Evolutionary conservation across 2,329 filamentous ascomycete species (phyloP).

Genomic region (Cladosporium cucumerinum): DNA sequence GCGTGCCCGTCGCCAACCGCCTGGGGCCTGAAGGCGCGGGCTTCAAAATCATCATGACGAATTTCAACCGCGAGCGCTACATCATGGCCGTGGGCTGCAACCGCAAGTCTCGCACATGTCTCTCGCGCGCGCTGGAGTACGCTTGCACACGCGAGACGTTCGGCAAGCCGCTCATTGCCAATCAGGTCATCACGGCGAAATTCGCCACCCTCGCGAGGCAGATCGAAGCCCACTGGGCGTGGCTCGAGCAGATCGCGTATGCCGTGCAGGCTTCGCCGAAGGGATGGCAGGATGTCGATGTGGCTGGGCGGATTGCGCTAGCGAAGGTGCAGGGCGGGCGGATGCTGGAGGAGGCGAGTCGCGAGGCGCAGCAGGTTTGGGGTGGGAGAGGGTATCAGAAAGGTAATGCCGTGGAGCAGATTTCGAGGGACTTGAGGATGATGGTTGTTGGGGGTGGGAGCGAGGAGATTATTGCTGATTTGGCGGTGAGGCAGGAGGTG

Average conservation of each 20-base stretch:
- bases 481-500: conserved; percentile 35
- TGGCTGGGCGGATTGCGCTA: conserved; percentile 52
- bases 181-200: conserved; percentile 35
- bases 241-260: conserved; percentile 33
- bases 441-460: conserved; percentile 38
- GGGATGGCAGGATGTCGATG: conserved; percentile 36
- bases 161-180: conserved; percentile 33
- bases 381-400: conserved; percentile 53
- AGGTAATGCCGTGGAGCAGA: conserved; percentile 51
- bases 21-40: conserved; percentile 55
- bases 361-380: conserved; percentile 56
- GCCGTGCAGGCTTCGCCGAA: conserved; percentile 29
- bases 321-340: conserved; percentile 53
- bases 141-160: conserved; percentile 35
- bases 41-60: conserved; percentile 57
- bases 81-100: conserved; percentile 57
- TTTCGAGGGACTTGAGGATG: conserved; percentile 52
- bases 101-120: conserved; percentile 47
- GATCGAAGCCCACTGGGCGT: conserved; percentile 34
- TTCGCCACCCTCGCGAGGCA: conserved; percentile 32
- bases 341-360: conserved; percentile 52
- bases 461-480: conserved; percentile 36
- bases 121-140: conserved; percentile 30
- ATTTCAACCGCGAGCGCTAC: conserved; percentile 60
- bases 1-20: conserved; percentile 53